Conservation (phyloP, 2,329 filamentous ascomycete genomes). For the Pezicula neosporulosa region DNA sequence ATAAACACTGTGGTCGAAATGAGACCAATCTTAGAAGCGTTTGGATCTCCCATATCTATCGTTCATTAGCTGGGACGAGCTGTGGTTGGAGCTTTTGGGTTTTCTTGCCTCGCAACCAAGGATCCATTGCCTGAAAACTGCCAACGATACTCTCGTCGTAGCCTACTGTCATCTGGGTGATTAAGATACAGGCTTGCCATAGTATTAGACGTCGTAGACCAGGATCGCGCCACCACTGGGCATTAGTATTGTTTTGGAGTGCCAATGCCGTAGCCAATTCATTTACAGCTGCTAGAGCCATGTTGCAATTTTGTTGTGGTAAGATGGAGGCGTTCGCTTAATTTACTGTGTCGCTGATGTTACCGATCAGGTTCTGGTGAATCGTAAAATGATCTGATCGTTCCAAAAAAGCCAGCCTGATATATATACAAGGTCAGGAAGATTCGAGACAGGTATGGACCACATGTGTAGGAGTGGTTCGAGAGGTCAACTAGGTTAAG, state of each 20-base stretch:
- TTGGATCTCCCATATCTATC: constrained; percentile 7
- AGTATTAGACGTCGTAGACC: constrained; percentile 9
- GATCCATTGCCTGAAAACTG: constrained; percentile 14
- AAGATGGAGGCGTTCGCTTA: too few species aligned
- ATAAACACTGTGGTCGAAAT: constrained; percentile 13
- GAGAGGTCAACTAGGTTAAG: too few species aligned
- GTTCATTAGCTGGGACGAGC: neutral
- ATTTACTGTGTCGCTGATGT: too few species aligned
- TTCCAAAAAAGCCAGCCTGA: too few species aligned
- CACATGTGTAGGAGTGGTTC: too few species aligned
- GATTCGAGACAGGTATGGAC: too few species aligned
- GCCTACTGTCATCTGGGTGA: constrained; percentile 12
- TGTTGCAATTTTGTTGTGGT: too few species aligned
- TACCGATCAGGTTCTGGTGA: too few species aligned
- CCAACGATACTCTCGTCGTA: constrained; percentile 12
- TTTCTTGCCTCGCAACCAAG: constrained; percentile 8
- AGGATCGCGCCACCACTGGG: constrained; percentile 10
- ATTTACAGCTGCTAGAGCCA: too few species aligned
- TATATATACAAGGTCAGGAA: too few species aligned
- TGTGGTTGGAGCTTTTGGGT: neutral
- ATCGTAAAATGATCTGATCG: too few species aligned
- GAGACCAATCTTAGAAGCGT: constrained; percentile 11
- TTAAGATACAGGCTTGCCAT: constrained; percentile 8
- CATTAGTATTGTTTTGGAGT: constrained; percentile 10
- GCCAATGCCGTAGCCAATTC: too few species aligned